Conservation (phyloP, 192 early-diverging fungal species). For the Globomyces pollinis-pini region DNA sequence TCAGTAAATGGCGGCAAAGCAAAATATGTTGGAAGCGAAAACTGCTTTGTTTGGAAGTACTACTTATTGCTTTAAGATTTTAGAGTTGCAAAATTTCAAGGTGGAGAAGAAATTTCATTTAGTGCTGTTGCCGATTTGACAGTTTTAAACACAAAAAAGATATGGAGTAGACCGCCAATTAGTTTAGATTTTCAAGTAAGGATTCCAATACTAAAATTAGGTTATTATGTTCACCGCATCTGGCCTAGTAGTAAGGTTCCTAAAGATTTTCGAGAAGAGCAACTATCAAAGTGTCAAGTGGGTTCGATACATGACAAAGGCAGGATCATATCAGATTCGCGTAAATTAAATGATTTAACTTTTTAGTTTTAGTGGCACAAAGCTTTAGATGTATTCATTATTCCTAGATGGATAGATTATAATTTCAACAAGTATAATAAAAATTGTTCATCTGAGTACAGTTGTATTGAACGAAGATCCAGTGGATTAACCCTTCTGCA, state of each 20-base stretch:
- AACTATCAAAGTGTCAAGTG: slow-evolving; percentile 97
- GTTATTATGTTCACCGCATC: slow-evolving; percentile 97
- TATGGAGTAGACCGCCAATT: slow-evolving; percentile 94
- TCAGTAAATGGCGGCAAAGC: slow-evolving; percentile 77
- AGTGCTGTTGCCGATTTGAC: slow-evolving; percentile 77
- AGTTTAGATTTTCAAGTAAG: slow-evolving; percentile 79
- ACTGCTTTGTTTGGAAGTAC: slow-evolving; percentile 81
- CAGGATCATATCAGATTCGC: slow-evolving; percentile 76
- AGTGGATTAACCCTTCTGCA: too few species aligned
- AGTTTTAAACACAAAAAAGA: slow-evolving; percentile 71
- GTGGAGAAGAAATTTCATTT: slow-evolving; percentile 75
- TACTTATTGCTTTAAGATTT: not conserved
- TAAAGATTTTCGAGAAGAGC: slow-evolving; percentile 96
- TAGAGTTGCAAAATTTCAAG: slow-evolving; percentile 86
- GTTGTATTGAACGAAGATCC: too few species aligned
- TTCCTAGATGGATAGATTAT: too few species aligned
- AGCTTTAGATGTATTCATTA: too few species aligned
- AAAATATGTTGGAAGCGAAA: slow-evolving; percentile 91
- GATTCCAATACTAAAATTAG: slow-evolving; percentile 32
- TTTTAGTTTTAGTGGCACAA: too few species aligned
- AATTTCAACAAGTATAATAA: too few species aligned
- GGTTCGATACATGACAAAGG: slow-evolving; percentile 98
- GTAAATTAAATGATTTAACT: too few species aligned
- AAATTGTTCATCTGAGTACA: too few species aligned
- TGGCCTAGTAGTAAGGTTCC: slow-evolving; percentile 89